Conservation (phyloP, 2,329 filamentous ascomycete genomes). For the Aspergillus sp. region DNA sequence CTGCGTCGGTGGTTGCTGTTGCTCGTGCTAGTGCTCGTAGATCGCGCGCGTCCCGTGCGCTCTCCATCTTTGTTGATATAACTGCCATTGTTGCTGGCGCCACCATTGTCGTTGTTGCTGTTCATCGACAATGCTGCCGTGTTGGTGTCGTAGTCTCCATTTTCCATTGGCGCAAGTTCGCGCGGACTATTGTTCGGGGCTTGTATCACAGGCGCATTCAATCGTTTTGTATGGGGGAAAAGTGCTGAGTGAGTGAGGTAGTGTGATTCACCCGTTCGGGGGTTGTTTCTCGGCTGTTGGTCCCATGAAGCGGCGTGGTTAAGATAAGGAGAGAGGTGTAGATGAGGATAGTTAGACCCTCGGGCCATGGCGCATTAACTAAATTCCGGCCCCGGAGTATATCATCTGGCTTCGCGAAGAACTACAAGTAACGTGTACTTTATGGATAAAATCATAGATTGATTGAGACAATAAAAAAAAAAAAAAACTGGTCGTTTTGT, state of each 20-base stretch:
- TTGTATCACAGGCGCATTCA: conserved; percentile 13
- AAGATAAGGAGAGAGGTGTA: neutral
- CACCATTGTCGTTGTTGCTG: conserved; percentile 8
- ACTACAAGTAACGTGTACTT: no score
- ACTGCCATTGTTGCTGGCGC: neutral
- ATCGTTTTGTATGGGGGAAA: conserved; percentile 4
- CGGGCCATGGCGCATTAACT: neutral
- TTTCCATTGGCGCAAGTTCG: conserved; percentile 28
- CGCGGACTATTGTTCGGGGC: conserved; percentile 9
- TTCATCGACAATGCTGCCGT: conserved; percentile 20
- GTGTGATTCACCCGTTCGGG: conserved; percentile 1
- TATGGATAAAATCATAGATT: no score
- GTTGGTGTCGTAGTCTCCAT: conserved; percentile 22
- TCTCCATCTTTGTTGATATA: conserved; percentile 11
- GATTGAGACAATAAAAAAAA: no score
- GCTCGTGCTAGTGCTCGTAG: conserved; percentile 19
- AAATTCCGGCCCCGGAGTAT: no score
- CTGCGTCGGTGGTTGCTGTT: conserved; percentile 44
- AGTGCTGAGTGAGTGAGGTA: neutral
- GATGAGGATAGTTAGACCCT: neutral
- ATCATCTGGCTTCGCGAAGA: no score
- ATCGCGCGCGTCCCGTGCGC: conserved; percentile 23
- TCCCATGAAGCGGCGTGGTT: neutral
- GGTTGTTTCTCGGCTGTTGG: conserved; percentile 1
- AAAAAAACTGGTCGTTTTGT: no score